Conservation (phyloP, 306 rosid species). For the Cucurbita maxima region DNA sequence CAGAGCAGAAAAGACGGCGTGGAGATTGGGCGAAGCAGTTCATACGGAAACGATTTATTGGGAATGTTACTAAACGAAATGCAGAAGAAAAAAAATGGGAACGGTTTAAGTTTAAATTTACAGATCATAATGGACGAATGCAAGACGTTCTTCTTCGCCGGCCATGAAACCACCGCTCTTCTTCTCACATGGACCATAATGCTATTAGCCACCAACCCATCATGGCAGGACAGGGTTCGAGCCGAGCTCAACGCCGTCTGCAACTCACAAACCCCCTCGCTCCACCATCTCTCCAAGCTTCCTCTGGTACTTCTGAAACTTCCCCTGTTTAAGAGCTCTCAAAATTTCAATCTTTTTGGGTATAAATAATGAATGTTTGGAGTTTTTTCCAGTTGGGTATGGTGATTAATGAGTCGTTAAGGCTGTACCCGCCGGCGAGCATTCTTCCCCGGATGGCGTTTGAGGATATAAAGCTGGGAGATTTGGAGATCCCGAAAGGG, state of each 20-base stretch:
- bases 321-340: neutral
- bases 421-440: slow-evolving; percentile 85
- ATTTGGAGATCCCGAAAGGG: slow-evolving; percentile 76
- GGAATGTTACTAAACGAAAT: slow-evolving; percentile 77
- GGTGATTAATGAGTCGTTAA: slow-evolving; percentile 84
- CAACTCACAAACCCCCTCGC: slow-evolving; percentile 40
- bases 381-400: slow-evolving; percentile 40
- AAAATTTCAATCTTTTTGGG: neutral
- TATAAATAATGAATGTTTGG: neutral
- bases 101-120: slow-evolving; percentile 41
- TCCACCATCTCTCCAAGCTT: slow-evolving; percentile 68
- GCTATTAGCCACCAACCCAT: slow-evolving; percentile 60
- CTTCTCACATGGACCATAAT: slow-evolving; percentile 88
- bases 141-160: slow-evolving; percentile 95
- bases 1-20: slow-evolving; percentile 72
- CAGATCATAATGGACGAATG: slow-evolving; percentile 89
- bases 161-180: slow-evolving; percentile 87
- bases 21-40: slow-evolving; percentile 73
- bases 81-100: slow-evolving; percentile 32
- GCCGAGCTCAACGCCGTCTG: slow-evolving; percentile 45
- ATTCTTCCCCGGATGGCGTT: slow-evolving; percentile 91
- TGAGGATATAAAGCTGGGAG: slow-evolving; percentile 73
- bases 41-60: slow-evolving; percentile 66
- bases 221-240: slow-evolving; percentile 75
- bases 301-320: slow-evolving; percentile 23